Evolutionary conservation across 148 eudicot species (phyloP), one percentile per base, ranked within the genome.

Genomic region (Dianthus caryophyllus): DNA sequence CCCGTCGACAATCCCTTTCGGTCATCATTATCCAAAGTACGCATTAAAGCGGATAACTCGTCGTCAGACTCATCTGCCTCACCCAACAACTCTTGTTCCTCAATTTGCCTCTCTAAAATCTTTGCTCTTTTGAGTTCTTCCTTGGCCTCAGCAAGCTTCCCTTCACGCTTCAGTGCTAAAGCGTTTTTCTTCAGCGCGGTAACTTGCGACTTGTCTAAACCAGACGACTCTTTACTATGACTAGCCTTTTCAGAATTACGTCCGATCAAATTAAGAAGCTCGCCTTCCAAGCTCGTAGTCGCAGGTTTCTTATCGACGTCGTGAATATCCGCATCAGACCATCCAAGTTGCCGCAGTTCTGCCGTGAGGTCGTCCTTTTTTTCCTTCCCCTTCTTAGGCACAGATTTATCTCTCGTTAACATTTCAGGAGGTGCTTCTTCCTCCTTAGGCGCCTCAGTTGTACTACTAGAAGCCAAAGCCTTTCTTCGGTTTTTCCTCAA

Each of bases 81-180:
- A 48, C 75, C 96, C 90, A 93, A 82, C 59, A 93, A 80, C 68
- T 89, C 98, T 49, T 89, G 86, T 70, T 93, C 98, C 78, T 93
- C 98, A 38, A 93, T 84, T 76, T 93, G 80, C 78, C 84, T 87
- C 77, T 93, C 98, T 49, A 93, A 85, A 81, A 89, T 80, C 76
- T 93, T 93, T 44, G 98, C 96, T 80, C 53, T 87, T 81, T 89
- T 89, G 46, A 87, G 52, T 71, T 93, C 96, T 79, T 93, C 98
- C 77, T 89, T 93, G 64, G 98, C 96, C 72, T 87, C 98, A 66
- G 75, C 80, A 64, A 89, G 88, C 33, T 83, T 89, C 48, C 98
- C 98, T 71, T 83, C 95, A 58, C 92, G 91, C 73, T 89, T 93
- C 58, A 93, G 81, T 22, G 72, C 73, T 30, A 93, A 88, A 61